These are phyloP conservation scores for Microbotryomycetes sp. DNA, from an alignment of 1,284 basidiomycete genomes.

Conservation along the genomic window DNA sequence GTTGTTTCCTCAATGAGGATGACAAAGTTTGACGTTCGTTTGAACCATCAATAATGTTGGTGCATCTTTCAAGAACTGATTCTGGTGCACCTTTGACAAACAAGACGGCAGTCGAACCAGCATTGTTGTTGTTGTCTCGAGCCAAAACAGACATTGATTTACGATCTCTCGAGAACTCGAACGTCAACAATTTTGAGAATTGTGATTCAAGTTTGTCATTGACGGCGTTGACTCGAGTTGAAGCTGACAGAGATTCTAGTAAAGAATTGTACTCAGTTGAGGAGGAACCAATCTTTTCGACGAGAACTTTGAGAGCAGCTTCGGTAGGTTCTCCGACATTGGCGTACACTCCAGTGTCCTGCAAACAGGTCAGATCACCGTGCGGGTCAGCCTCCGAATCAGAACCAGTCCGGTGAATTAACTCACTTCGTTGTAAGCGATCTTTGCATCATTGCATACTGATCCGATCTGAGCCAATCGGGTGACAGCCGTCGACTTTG, in stretches of 20 bases:
- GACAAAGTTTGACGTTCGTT: slow-evolving; percentile 52
- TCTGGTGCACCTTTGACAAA: slow-evolving; percentile 97
- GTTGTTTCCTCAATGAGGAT: slow-evolving; percentile 53
- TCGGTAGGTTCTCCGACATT: slow-evolving; percentile 97
- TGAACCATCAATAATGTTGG: slow-evolving; percentile 62
- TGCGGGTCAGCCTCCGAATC: neutral
- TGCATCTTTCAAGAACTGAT: slow-evolving; percentile 83
- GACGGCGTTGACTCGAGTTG: slow-evolving; percentile 68
- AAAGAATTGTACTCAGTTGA: slow-evolving; percentile 49
- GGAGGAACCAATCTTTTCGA: slow-evolving; percentile 65
- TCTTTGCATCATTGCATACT: slow-evolving; percentile 87
- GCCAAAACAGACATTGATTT: slow-evolving; percentile 98
- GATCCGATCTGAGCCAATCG: slow-evolving; percentile 80
- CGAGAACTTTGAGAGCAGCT: slow-evolving; percentile 85
- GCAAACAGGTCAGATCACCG: slow-evolving; percentile 8
- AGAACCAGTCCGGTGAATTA: neutral
- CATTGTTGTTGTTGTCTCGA: slow-evolving; percentile 50
- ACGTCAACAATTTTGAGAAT: slow-evolving; percentile 76
- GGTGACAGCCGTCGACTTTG: slow-evolving; percentile 48
- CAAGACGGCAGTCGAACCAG: slow-evolving; percentile 52
- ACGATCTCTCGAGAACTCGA: slow-evolving; percentile 95
- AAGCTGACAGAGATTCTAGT: slow-evolving; percentile 54
- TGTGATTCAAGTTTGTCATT: slow-evolving; percentile 70
- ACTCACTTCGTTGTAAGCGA: slow-evolving; percentile 65
- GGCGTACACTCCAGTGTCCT: slow-evolving; percentile 72